phyloP scores from a whole-genome alignment of 208 protist genomes.

The Angomonas ambiguus region DNA sequence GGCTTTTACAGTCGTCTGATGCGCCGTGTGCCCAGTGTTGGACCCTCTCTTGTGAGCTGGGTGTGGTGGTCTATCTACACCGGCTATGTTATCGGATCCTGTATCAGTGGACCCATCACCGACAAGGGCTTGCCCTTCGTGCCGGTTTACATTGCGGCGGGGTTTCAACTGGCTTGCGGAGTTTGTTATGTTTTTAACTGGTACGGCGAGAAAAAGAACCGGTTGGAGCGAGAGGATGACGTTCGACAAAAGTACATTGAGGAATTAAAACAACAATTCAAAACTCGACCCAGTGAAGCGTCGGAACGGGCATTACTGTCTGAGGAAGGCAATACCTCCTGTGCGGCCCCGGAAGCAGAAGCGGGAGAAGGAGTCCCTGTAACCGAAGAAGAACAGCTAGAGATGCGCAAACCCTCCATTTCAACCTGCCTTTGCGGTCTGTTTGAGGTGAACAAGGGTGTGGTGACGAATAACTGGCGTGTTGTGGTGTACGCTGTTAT shows the following conservation, averaged over 20 bases:
- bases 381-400: not conserved
- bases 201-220: constrained; percentile 28
- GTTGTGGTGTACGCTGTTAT: constrained; percentile 29
- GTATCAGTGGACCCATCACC: constrained; percentile 28
- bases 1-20: constrained; percentile 46
- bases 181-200: constrained; percentile 36
- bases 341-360: not conserved
- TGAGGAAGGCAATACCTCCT: too few species aligned
- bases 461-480: constrained; percentile 21
- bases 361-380: not conserved
- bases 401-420: constrained; percentile 6
- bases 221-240: constrained; percentile 20
- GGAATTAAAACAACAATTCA: not conserved
- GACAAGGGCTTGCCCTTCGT: constrained; percentile 23
- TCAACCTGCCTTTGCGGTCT: constrained; percentile 19
- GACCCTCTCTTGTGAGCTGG: constrained; percentile 29
- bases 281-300: not conserved
- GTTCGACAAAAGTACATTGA: not conserved
- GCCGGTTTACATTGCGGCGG: constrained; percentile 19
- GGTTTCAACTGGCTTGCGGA: constrained; percentile 12
- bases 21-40: constrained; percentile 18
- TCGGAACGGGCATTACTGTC: not conserved
- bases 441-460: constrained; percentile 39
- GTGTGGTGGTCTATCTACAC: constrained; percentile 32
- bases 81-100: constrained; percentile 18